Percentiles rank a stretch among this genome's conserved stretches.
These are phyloP conservation scores for Rhododendron griersonianum DNA, from an alignment of 148 eudicot species.

Conservation along the genomic window DNA sequence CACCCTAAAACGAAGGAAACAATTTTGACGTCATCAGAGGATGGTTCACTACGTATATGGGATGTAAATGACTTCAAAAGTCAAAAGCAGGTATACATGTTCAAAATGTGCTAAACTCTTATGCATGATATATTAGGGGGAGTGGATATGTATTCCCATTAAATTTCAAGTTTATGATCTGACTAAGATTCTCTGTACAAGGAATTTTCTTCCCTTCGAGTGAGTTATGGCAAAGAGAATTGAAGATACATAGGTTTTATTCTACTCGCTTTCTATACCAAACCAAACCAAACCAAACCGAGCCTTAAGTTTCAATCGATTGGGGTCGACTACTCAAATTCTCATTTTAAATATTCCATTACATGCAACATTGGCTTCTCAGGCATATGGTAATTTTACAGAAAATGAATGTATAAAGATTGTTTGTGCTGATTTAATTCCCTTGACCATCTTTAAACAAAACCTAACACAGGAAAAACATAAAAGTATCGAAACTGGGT, in stretches of 20 bases:
- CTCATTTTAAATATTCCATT: background rate
- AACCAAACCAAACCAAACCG: too few species aligned
- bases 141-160: background rate
- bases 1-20: slow-evolving; percentile 83
- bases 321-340: background rate
- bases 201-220: background rate
- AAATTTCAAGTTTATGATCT: slow-evolving; percentile 1
- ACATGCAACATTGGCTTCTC: background rate
- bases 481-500: too few species aligned
- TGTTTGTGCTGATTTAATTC: background rate
- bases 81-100: slow-evolving; percentile 76
- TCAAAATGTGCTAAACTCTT: background rate
- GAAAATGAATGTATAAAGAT: background rate
- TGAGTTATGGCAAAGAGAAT: background rate
- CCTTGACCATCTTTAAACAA: background rate
- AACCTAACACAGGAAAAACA: background rate
- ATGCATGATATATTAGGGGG: background rate
- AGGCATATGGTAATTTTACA: background rate
- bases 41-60: slow-evolving; percentile 96
- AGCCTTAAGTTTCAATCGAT: too few species aligned
- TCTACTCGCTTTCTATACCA: too few species aligned
- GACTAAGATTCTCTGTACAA: background rate
- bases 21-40: slow-evolving; percentile 89
- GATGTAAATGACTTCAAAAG: slow-evolving; percentile 94
- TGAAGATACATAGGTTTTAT: background rate